Conservation (phyloP, 1,284 basidiomycete genomes). For the Ustilago nuda region DNA sequence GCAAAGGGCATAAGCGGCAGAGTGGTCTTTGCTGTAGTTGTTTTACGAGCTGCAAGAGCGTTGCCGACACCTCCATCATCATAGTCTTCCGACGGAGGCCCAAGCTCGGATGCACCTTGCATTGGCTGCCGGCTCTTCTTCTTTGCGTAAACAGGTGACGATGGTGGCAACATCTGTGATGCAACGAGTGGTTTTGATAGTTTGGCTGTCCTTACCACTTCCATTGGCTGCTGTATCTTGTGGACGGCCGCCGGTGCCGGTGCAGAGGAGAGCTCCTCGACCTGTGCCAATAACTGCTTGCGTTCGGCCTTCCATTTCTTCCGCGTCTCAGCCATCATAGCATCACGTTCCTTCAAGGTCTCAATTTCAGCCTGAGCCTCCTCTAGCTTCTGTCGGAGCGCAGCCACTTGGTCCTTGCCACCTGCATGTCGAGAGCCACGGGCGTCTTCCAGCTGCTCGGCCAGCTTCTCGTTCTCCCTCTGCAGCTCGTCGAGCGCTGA, state of each 20-base stretch:
- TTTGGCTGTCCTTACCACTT: conserved; percentile 13
- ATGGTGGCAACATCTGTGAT: conserved; percentile 22
- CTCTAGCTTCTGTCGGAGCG: conserved; percentile 21
- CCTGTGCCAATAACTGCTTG: conserved; percentile 32
- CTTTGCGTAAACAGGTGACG: conserved; percentile 44
- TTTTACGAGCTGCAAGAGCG: conserved; percentile 17
- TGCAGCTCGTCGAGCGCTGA: conserved; percentile 27
- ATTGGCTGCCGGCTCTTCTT: conserved; percentile 39
- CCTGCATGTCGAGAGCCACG: conserved; percentile 10
- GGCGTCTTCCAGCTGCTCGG: conserved; percentile 26
- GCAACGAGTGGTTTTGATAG: conserved; percentile 15
- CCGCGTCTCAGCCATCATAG: conserved; percentile 46
- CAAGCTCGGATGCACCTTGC: conserved; percentile 51
- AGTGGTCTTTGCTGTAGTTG: conserved; percentile 16
- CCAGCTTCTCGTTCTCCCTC: conserved; percentile 36
- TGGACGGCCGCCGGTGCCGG: conserved; percentile 8
- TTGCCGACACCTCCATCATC: conserved; percentile 12
- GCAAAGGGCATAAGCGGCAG: conserved; percentile 41
- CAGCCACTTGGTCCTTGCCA: not conserved
- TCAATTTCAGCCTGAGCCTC: conserved; percentile 38
- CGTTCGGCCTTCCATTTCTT: conserved; percentile 46
- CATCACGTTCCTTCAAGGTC: conserved; percentile 32
- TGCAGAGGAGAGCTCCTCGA: conserved; percentile 29
- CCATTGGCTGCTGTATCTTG: not conserved
- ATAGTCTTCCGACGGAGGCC: conserved; percentile 35